Conservation (phyloP, 1,139 yeast genomes). For the Blastobotrys indianensis region DNA sequence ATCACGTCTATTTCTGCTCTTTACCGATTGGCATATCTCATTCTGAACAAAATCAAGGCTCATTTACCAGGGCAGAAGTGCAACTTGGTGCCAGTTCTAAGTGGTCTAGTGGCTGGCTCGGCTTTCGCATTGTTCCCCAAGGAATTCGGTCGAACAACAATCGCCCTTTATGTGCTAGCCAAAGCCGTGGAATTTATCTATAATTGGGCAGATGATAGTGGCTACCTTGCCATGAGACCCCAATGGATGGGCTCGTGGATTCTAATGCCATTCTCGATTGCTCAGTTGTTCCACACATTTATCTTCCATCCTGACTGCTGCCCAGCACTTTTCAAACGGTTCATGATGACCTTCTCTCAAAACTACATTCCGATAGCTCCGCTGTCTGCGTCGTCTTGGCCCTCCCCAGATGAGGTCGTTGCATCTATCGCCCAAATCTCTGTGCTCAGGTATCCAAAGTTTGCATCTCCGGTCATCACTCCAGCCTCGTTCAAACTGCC, state of each 20-base stretch:
- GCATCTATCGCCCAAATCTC: slow-evolving; percentile 32
- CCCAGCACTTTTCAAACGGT: slow-evolving; percentile 29
- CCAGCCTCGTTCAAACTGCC: slow-evolving; percentile 25
- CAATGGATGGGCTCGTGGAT: slow-evolving; percentile 37
- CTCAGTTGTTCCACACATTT: slow-evolving; percentile 37
- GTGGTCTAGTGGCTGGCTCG: slow-evolving; percentile 30
- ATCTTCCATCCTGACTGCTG: slow-evolving; percentile 34
- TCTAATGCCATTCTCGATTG: slow-evolving; percentile 37
- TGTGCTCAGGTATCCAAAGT: slow-evolving; percentile 31
- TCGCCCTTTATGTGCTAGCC: slow-evolving; percentile 34
- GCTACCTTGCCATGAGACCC: slow-evolving; percentile 33
- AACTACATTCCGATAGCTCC: slow-evolving; percentile 33
- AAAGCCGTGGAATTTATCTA: slow-evolving; percentile 34
- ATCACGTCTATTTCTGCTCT: slow-evolving; percentile 26
- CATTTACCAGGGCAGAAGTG: slow-evolving; percentile 6
- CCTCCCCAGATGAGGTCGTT: slow-evolving; percentile 30
- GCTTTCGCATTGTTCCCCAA: slow-evolving; percentile 29
- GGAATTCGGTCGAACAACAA: slow-evolving; percentile 24
- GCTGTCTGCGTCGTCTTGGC: slow-evolving; percentile 30
- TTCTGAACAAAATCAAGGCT: slow-evolving; percentile 14
- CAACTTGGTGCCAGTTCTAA: slow-evolving; percentile 25
- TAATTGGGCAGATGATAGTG: slow-evolving; percentile 35
- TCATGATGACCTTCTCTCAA: slow-evolving; percentile 29
- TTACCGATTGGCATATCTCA: slow-evolving; percentile 25
- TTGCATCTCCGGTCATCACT: slow-evolving; percentile 34